Evolutionary conservation across 305 asterid genomes (phyloP), one percentile per base, ranked within the genome.

Genomic region (Solanum hybrid): DNA sequence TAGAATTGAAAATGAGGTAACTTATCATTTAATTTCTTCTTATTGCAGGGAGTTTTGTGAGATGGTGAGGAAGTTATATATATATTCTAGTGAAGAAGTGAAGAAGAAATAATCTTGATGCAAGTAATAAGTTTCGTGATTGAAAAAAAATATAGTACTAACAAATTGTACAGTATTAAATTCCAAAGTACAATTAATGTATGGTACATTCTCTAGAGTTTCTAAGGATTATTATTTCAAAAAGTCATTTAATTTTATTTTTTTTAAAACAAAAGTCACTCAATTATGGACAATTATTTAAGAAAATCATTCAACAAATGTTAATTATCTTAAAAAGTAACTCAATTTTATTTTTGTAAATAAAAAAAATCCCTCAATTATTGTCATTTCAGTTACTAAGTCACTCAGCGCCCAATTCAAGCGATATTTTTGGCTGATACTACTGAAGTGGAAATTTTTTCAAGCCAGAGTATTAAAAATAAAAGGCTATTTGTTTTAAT

Each of bases 1-100:
- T 60, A 60, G 5, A 60, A 60, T 60, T 60, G 12, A 60, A 60
- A 60, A 60, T 0, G 26, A 22, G 71, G 5, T 60, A 22, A 22
- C 71, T 19, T 19, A 60, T 12, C 71, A 60, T 60, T 7, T 64
- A 34, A 22, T 26, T 34, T 19, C 26, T 31, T 4, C 12, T 88
- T 17, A 6, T 85, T 91, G 85, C 92, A 96, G 99, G 94, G 98
- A 95, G 75, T 96, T 96, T 75, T 92, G 97, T 86, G 93, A 92
- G 87, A 95, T 95, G 93, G 97, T 92, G 22, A 92, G 91, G 91
- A 94, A 91, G 91, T 94, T 96, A 15, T 93, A 93, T 92, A 95
- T 96, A 75, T 94, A 89, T 84, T 91, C 95, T 0, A 93, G 95
- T 17, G 96, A 94, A 69, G 97, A 94, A 89, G 97, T 96, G 93